Percentiles rank a stretch among this genome's conserved stretches.
Conservation (phyloP, 139 green algal species). For the Astrephomene gubernaculifera region DNA sequence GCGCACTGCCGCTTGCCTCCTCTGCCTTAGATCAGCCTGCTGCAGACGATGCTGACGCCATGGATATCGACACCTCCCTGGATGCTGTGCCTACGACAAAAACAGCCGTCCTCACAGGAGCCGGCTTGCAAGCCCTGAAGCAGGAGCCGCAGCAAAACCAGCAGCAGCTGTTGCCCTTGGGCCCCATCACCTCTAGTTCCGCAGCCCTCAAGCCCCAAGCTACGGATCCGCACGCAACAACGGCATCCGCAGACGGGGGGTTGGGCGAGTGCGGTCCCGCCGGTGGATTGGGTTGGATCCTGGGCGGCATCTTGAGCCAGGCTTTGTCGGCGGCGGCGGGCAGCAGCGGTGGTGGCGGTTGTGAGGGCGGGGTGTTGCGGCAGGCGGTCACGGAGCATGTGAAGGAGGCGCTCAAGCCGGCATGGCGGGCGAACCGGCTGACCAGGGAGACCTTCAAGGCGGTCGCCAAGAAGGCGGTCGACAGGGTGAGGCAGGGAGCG, state of each 20-base stretch:
- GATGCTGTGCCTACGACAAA: no score
- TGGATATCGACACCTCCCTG: no score
- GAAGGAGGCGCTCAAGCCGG: conserved; percentile 35
- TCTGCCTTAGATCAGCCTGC: no score
- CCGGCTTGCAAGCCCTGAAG: no score
- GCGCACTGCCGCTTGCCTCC: no score
- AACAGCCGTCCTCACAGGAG: no score
- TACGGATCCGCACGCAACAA: not conserved
- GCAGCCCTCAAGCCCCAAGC: no score
- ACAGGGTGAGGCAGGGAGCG: conserved; percentile 2
- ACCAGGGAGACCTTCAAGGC: conserved; percentile 42
- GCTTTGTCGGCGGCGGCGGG: conserved; percentile 14
- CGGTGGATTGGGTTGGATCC: not conserved
- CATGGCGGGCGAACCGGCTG: conserved; percentile 30
- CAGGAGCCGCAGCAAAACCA: no score
- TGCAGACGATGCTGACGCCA: no score
- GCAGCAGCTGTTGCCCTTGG: no score
- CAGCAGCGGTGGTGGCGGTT: not conserved
- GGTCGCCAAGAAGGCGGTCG: conserved; percentile 27
- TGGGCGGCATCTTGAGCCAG: conserved; percentile 13
- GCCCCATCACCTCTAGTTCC: no score
- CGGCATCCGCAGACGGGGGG: not conserved
- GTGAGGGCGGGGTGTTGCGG: conserved; percentile 22
- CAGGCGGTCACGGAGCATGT: conserved; percentile 44
- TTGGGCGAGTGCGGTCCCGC: not conserved